Evolutionary conservation across 192 early-diverging fungal genomes (phyloP), one percentile per base, ranked within the genome.

Genomic region (Coemansia interrupta): DNA sequence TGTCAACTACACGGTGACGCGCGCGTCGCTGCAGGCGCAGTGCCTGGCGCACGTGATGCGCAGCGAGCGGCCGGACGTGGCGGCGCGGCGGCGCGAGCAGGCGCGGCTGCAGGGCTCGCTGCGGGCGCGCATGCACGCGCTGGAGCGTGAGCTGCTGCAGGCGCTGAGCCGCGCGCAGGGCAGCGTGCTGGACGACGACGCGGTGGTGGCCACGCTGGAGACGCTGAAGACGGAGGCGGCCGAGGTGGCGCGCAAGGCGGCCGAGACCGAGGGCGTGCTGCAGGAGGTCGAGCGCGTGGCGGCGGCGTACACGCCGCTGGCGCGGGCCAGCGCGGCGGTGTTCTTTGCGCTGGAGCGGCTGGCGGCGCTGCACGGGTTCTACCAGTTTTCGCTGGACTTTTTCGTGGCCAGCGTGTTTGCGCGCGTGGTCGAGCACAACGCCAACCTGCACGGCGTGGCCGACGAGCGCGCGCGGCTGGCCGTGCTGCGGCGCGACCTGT

Each of bases 321-420:
- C 97, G 2, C 84, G 90, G 47, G 82, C 91, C 10, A 95, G 93
- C 80, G 89, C 92, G 56, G 86, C 90, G 3, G 87, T 98, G 42
- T 99, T 92, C 83, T 99, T 98, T 80, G 84, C 87, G n/a, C 88
- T 98, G 81, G 97, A 99, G 60, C 94, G 96, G 60, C 80, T 99
- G 39, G 82, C 88, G 51, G 72, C 83, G 39, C 68, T 98, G 43
- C 83, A 98, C 61, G 86, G 90, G 66, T 98, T 97, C 78, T 99
- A 99, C 76, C 95, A 96, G 81, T 97, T 99, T 81, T 97, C 96
- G 19, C 86, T 98, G 26, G 92, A 90, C 67, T 98, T 94, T 74
- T 98, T 98, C 78, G 84, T 90, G 49, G 84, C 87, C 49, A 94
- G 32, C 32, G 32, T 98, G 41, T 98, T 99, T 82, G 77, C 90